Evolutionary conservation across 2,329 filamentous ascomycete species (phyloP).

Genomic region (Curvularia spicifera): DNA sequence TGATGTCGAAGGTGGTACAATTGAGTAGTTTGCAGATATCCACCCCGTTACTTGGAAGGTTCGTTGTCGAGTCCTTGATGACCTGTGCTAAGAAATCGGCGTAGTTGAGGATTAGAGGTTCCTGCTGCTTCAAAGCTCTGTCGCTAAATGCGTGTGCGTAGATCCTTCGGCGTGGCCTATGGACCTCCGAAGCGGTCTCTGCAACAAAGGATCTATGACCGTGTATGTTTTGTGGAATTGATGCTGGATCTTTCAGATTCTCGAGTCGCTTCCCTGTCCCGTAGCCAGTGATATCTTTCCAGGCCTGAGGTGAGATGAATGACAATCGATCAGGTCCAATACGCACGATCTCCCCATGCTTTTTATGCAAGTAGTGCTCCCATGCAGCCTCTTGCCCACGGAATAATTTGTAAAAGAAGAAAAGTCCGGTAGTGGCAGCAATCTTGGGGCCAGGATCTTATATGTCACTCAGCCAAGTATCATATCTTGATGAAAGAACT

Average conservation of each 20-base stretch:
- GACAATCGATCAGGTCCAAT: conserved; percentile 14
- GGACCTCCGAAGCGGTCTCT: background rate
- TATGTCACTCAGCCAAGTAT: background rate
- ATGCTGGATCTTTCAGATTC: background rate
- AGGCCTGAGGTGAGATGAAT: conserved; percentile 11
- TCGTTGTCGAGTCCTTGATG: background rate
- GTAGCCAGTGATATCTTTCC: conserved; percentile 16
- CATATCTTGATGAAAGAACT: background rate
- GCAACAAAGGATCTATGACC: background rate
- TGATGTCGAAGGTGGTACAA: conserved; percentile 8
- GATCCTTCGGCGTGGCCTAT: background rate
- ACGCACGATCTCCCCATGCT: conserved; percentile 19
- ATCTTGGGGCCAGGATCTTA: background rate
- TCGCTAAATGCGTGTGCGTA: conserved; percentile 47
- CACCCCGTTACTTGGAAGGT: background rate
- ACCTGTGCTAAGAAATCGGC: conserved; percentile 22
- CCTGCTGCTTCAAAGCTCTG: conserved; percentile 44
- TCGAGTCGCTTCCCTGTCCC: background rate
- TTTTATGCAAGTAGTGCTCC: background rate
- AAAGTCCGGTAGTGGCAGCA: background rate
- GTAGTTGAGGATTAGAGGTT: conserved; percentile 45
- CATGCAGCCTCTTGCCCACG: background rate
- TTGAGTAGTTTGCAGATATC: background rate
- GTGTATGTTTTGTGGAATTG: background rate
- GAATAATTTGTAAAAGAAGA: background rate